Percentiles rank a stretch among this genome's conserved stretches.
Conservation (phyloP, 2,329 filamentous ascomycete genomes). For the Penicillium griseofulvum region DNA sequence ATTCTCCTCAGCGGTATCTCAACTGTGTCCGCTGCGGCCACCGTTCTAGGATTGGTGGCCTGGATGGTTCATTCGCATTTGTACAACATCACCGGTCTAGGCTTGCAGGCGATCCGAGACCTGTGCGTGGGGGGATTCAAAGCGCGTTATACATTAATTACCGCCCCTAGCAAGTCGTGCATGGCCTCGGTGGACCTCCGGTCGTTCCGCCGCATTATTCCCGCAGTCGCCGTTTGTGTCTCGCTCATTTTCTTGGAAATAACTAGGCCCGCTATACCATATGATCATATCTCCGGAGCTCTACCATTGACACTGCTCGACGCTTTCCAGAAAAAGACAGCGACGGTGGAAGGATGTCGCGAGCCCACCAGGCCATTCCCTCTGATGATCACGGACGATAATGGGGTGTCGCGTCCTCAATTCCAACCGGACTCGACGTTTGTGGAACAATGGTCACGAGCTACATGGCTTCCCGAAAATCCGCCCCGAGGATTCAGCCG, state of each 20-base stretch:
- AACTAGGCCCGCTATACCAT: slow-evolving; percentile 35
- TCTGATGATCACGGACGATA: slow-evolving; percentile 2
- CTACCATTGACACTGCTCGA: slow-evolving; percentile 38
- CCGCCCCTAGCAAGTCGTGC: slow-evolving; percentile 19
- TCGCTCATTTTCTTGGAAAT: slow-evolving; percentile 31
- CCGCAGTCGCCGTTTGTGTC: slow-evolving; percentile 17
- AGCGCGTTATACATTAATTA: slow-evolving; percentile 20
- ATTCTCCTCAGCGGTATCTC: slow-evolving; percentile 37
- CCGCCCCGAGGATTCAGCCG: slow-evolving; percentile 31
- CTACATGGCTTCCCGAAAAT: slow-evolving; percentile 33
- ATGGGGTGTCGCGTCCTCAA: slow-evolving; percentile 5
- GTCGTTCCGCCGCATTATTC: slow-evolving; percentile 19
- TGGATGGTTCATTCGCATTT: slow-evolving; percentile 31
- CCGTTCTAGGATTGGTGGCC: slow-evolving; percentile 27
- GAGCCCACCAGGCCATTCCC: slow-evolving; percentile 30
- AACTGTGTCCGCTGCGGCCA: slow-evolving; percentile 26
- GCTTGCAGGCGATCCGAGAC: slow-evolving; percentile 22
- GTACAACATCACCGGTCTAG: slow-evolving; percentile 27
- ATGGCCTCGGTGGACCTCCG: slow-evolving; percentile 18
- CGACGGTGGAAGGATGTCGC: slow-evolving; percentile 23
- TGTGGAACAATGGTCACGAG: slow-evolving; percentile 24
- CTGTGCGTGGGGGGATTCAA: slow-evolving; percentile 13
- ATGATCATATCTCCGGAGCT: slow-evolving; percentile 37
- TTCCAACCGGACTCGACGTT: slow-evolving; percentile 4
- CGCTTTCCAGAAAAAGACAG: slow-evolving; percentile 25